A percentile compares a stretch with the other conserved stretches of the same genome.
Conservation (phyloP, 2,329 filamentous ascomycete species). For the Nemania sp. region DNA sequence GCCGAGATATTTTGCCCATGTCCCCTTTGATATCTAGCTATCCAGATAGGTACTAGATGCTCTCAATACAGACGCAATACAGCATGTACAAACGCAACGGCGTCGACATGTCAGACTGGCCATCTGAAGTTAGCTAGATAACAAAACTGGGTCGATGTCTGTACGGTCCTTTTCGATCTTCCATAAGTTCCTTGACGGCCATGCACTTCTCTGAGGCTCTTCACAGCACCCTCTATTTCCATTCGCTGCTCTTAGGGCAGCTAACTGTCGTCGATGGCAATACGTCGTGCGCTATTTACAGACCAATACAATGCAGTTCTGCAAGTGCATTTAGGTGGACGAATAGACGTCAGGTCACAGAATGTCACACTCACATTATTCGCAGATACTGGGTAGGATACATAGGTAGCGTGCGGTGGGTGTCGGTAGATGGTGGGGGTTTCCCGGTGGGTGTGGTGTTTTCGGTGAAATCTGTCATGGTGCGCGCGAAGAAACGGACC, state of each 20-base stretch:
- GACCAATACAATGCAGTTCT: constrained; percentile 1
- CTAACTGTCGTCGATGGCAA: constrained; percentile 14
- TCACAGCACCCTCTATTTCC: constrained; percentile 2
- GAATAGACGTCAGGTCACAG: constrained; percentile 10
- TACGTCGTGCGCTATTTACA: constrained; percentile 25
- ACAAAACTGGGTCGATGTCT: constrained; percentile 21
- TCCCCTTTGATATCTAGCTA: constrained; percentile 2
- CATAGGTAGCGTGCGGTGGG: constrained; percentile 10
- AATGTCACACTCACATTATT: constrained; percentile 18
- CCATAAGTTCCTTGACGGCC: not conserved
- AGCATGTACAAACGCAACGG: not conserved
- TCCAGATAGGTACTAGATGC: not conserved
- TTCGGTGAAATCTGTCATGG: constrained; percentile 31
- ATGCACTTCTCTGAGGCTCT: constrained; percentile 12
- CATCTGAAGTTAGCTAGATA: constrained; percentile 14
- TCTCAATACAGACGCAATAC: not conserved
- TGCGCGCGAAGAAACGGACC: constrained; percentile 14
- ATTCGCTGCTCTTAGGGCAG: constrained; percentile 6
- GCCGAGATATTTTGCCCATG: constrained; percentile 18
- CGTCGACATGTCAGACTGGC: constrained; percentile 1
- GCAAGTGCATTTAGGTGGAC: constrained; percentile 24
- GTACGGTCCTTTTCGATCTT: constrained; percentile 26
- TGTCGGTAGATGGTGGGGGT: constrained; percentile 10
- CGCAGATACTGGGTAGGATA: not conserved
- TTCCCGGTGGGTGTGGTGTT: not conserved